Evolutionary conservation across 106 monocot genomes (phyloP), one percentile per base, ranked within the genome.

Genomic region (Acorus gramineus): DNA sequence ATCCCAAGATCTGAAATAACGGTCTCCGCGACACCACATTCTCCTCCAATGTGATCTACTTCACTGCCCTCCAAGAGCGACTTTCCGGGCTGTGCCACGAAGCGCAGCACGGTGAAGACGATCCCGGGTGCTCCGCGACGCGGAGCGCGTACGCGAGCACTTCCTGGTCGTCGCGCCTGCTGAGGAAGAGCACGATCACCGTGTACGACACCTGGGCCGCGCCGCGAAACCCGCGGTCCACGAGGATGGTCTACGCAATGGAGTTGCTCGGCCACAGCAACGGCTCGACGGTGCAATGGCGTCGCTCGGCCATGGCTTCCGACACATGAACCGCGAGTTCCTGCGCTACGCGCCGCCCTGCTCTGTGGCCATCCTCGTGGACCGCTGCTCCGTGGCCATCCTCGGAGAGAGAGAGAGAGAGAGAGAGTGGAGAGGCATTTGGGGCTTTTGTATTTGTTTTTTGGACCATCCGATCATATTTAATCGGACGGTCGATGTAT

Each of bases 71-170:
- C 13, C 4, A 42, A 2, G 0, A 49, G 47, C 2, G 63, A 49
- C 44, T 44, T 9, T 11, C 50, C 52, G 4, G 68, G 52, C 14
- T 10, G 4, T 11, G 68, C 4, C 5, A 76, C n/a, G 56, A 83
- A 79, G 3, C 65, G 78, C 4, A 68, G 3, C 10, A 83, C 56
- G 10, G 49, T 44, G 54, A 83, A 51, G 2, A 10, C 63, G 47
- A 83, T 83, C 14, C 81, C 81, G 81, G 81, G 59, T 81, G 81
- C 83, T 79, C 83, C 2, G 75, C 68, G 48, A 83, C 79, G 52
- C 75, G 75, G 42, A 55, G 8, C 13, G 55, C 78, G 44, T 83
- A 83, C 7, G 72, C 67, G 42, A 83, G 79, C 4, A 77, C 76
- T 69, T 81, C 81, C 4, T 73, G 46, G 59, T 83, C 83, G 47